phyloP scores from a whole-genome alignment of 768 basidiomycete genomes.

The Paxillus involutus region DNA sequence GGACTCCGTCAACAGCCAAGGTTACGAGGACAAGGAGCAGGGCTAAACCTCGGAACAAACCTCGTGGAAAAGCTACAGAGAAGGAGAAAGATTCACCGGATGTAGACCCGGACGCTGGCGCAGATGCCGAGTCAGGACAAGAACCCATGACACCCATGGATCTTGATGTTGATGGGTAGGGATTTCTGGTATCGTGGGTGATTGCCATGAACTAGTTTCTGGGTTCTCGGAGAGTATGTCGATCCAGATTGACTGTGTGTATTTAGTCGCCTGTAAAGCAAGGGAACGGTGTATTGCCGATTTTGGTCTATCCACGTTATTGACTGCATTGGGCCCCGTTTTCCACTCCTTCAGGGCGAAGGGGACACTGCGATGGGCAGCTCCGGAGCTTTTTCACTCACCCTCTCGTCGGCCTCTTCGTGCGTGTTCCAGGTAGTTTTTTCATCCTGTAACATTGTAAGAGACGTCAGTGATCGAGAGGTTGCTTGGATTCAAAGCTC shows the following conservation, averaged over 20 bases:
- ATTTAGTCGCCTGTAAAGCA: background rate
- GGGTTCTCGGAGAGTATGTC: conserved; percentile 22
- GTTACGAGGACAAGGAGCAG: conserved; percentile 33
- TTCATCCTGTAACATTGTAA: too few species aligned
- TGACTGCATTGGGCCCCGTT: too few species aligned
- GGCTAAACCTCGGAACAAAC: conserved; percentile 19
- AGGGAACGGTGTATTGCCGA: too few species aligned
- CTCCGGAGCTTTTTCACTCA: too few species aligned
- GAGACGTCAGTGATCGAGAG: too few species aligned
- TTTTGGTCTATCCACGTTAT: too few species aligned
- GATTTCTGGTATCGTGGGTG: conserved; percentile 42
- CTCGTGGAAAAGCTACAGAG: conserved; percentile 20
- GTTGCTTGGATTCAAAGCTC: too few species aligned
- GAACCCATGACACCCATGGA: conserved; percentile 39
- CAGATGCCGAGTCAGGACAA: conserved; percentile 31
- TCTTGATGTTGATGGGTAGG: conserved; percentile 34
- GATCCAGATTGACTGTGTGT: background rate
- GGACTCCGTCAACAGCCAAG: conserved; percentile 22
- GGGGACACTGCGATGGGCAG: too few species aligned
- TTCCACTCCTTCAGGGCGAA: too few species aligned
- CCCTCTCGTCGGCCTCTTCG: too few species aligned
- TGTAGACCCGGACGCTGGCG: conserved; percentile 28
- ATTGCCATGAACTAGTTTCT: conserved; percentile 46
- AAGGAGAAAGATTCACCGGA: conserved; percentile 33
- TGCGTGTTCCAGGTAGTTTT: too few species aligned